Conservation (phyloP, 805 yeast species). For the Sugiyamaella floridensis region DNA sequence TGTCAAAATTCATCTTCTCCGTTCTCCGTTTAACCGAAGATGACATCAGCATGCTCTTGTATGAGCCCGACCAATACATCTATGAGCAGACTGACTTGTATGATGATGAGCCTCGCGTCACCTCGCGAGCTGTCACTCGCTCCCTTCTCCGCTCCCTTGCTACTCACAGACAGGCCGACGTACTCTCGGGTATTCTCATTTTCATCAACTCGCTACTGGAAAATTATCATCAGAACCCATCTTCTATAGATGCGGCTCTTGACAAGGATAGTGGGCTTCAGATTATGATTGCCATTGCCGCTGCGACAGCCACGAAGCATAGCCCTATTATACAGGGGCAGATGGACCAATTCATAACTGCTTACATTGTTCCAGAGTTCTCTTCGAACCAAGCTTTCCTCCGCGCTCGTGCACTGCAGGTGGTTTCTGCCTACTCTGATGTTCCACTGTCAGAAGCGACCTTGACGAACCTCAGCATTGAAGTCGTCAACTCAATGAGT, state of each 20-base stretch:
- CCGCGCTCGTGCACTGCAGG: conserved; percentile 49
- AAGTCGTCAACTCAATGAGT: conserved; percentile 34
- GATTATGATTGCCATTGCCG: conserved; percentile 57
- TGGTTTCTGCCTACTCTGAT: conserved; percentile 51
- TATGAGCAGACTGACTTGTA: conserved; percentile 52
- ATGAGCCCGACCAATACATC: conserved; percentile 81
- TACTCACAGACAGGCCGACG: conserved; percentile 1
- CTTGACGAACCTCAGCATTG: conserved; percentile 45
- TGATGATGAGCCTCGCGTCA: conserved; percentile 61
- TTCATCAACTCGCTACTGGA: conserved; percentile 9
- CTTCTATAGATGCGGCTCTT: conserved; percentile 51
- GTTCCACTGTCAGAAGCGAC: conserved; percentile 55
- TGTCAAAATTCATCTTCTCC: conserved; percentile 7
- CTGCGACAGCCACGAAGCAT: conserved; percentile 35
- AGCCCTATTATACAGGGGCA: conserved; percentile 45
- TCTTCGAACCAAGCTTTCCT: conserved; percentile 52
- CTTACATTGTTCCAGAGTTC: conserved; percentile 65
- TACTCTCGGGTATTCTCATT: conserved; percentile 7
- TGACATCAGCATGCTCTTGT: conserved; percentile 64
- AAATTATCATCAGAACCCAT: conserved; percentile 3
- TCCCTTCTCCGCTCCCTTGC: conserved; percentile 5
- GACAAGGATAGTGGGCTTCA: conserved; percentile 72
- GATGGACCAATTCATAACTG: conserved; percentile 53
- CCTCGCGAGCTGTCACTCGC: conserved; percentile 1
- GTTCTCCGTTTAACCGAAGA: conserved; percentile 43